phyloP scores from a whole-genome alignment of 345 rosid genomes.

The Heritiera littoralis region DNA sequence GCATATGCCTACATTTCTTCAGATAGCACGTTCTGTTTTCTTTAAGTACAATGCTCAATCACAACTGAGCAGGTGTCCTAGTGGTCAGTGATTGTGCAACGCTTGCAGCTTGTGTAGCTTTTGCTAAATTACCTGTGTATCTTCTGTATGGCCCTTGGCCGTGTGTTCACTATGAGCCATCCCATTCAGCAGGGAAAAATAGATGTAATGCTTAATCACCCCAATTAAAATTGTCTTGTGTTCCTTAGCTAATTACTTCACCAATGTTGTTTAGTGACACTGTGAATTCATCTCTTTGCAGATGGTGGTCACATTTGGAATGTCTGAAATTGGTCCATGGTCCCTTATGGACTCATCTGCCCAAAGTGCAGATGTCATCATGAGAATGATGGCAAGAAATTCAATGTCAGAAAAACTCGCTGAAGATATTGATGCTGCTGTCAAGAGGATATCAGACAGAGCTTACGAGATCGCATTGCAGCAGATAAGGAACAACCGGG shows the following conservation, averaged over 20 bases:
- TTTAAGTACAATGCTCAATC: background rate
- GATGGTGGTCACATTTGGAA: conserved; percentile 98
- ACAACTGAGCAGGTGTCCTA: background rate
- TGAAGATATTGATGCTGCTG: conserved; percentile 79
- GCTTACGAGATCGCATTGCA: conserved; percentile 80
- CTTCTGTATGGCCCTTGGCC: background rate
- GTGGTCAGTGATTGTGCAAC: background rate
- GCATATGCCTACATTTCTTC: background rate
- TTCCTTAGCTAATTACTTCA: background rate
- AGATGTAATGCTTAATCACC: background rate
- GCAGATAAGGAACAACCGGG: conserved; percentile 88
- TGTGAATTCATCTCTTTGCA: conserved; percentile 29
- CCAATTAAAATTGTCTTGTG: background rate
- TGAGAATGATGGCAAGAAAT: conserved; percentile 99
- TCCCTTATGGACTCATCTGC: conserved; percentile 84
- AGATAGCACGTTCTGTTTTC: background rate
- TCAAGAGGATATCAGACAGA: conserved; percentile 76
- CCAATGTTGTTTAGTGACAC: conserved; percentile 17
- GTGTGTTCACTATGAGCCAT: background rate
- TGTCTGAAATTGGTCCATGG: conserved; percentile 99
- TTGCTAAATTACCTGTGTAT: background rate
- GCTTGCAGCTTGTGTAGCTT: background rate
- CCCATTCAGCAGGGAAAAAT: background rate
- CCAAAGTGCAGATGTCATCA: conserved; percentile 79
- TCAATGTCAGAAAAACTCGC: conserved; percentile 99